Evolutionary conservation across 805 yeast genomes (phyloP).

Genomic region (Starmerella vaccinii): DNA sequence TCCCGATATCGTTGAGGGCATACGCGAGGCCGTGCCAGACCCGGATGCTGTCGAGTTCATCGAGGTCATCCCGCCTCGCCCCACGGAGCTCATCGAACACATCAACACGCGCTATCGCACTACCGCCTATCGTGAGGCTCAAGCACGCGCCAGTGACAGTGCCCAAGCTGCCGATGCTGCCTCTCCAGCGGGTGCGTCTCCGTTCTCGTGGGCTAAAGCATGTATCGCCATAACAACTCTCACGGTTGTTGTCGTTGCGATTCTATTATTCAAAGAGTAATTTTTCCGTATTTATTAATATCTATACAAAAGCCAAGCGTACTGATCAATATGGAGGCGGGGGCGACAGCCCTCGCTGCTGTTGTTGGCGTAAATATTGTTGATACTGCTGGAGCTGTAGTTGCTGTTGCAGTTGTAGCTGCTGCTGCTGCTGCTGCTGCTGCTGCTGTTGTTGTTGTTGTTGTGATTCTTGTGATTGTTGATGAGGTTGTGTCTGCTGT

Average conservation of each 20-base stretch:
- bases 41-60: constrained; percentile 7
- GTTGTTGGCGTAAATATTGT: background rate
- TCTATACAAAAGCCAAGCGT: background rate
- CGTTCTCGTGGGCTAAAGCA: background rate
- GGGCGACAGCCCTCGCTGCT: background rate
- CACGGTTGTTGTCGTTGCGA: background rate
- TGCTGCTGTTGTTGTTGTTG: constrained; percentile 7
- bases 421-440: constrained; percentile 9
- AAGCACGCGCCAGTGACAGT: constrained; percentile 6
- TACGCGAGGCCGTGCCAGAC: constrained; percentile 15
- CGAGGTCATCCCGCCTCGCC: constrained; percentile 20
- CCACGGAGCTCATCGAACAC: constrained; percentile 15
- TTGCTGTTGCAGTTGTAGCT: constrained; percentile 6
- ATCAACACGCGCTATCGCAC: constrained; percentile 12
- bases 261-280: background rate
- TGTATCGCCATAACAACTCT: background rate
- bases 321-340: constrained; percentile 2
- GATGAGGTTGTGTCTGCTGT: background rate
- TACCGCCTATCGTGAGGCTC: constrained; percentile 13
- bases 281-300: background rate
- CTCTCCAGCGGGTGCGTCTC: background rate
- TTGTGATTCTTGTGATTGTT: background rate
- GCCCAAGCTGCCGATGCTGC: background rate
- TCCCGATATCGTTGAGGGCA: constrained; percentile 47
- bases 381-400: background rate